Evolutionary conservation across 164 flowering plant species (phyloP).

Genomic region (Aristolochia californica): DNA sequence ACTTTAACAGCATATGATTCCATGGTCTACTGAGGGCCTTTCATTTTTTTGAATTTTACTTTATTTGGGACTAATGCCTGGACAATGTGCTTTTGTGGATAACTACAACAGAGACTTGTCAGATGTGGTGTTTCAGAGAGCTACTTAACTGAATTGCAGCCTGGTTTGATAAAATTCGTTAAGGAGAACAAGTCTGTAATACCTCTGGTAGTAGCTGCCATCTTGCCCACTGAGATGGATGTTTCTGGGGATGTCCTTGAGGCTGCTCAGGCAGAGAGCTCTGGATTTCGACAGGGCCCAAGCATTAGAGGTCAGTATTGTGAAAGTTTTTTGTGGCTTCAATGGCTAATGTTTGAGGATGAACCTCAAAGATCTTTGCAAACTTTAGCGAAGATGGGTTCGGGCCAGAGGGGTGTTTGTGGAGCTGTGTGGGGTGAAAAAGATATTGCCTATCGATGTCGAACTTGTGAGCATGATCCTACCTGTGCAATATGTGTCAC

Average conservation of each 20-base stretch:
- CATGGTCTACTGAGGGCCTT: neutral
- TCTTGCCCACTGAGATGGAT: conserved; percentile 55
- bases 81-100: neutral
- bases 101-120: conserved; percentile 50
- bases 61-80: neutral
- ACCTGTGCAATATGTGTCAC: conserved; percentile 98
- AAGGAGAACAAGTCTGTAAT: conserved; percentile 25
- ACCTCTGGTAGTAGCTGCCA: conserved; percentile 42
- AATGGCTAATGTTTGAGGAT: conserved; percentile 89
- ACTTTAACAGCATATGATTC: neutral
- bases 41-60: neutral
- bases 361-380: conserved; percentile 41
- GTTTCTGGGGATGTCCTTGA: conserved; percentile 17
- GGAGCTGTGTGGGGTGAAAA: conserved; percentile 87
- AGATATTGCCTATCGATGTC: conserved; percentile 82
- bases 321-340: conserved; percentile 72
- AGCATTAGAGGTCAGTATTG: conserved; percentile 26
- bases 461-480: conserved; percentile 87
- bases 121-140: conserved; percentile 46
- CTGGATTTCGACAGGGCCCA: conserved; percentile 7
- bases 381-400: conserved; percentile 33
- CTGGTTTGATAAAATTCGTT: conserved; percentile 46
- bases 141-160: conserved; percentile 20
- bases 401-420: conserved; percentile 81
- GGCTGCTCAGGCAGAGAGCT: conserved; percentile 12